Base-by-base conservation (phyloP, 75 land plant species). In the Picea sitchensis region DNA sequence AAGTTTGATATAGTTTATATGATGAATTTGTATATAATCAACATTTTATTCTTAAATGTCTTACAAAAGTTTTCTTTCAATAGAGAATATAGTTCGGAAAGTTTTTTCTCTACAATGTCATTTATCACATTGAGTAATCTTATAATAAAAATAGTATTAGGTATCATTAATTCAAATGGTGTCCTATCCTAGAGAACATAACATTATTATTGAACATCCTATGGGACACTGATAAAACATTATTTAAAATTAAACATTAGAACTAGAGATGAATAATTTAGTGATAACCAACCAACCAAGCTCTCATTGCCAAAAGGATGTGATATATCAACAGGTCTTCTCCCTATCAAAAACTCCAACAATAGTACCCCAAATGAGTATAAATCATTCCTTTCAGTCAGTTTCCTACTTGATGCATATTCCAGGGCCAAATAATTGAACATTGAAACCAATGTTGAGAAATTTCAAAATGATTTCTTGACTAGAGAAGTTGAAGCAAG, bases 341-440 rank as follows among this genome's bases (percentile, higher is more conserved):
- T 61, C 36, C 88, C 86, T 73, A 81, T 87, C 14, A 86, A 63
- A 63, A 83, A 77, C 77, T 86, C 88, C 47, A 86, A 60, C 21
- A 86, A 80, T 14, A 86, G 82, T 47, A 86, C 86, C 21, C 88
- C 88, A 77, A 77, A 86, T 38, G 86, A 86, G 51, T 44, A 86
- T 15, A 86, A 86, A 80, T 86, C 88, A 26, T 86, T 83, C 36
- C 78, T 83, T 17, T 86, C 86, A 14, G 86, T 86, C 32, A 83
- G 34, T 73, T 77, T 86, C 3, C 88, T 86, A n/a, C 68, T 74
- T 30, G 86, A 83, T 72, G 86, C 82, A 78, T 86, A 86, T 47
- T 86, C 86, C 21, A 86, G 88, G 18, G 88, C 88, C 86, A 86
- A 81, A 65, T 86, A 86, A 18, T 90, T 79, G 64, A 51, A 65